Evolutionary conservation across 225 moss, liverwort and hornwort species (phyloP), one percentile per base, ranked within the genome.

Genomic region (Climacium dendroides): DNA sequence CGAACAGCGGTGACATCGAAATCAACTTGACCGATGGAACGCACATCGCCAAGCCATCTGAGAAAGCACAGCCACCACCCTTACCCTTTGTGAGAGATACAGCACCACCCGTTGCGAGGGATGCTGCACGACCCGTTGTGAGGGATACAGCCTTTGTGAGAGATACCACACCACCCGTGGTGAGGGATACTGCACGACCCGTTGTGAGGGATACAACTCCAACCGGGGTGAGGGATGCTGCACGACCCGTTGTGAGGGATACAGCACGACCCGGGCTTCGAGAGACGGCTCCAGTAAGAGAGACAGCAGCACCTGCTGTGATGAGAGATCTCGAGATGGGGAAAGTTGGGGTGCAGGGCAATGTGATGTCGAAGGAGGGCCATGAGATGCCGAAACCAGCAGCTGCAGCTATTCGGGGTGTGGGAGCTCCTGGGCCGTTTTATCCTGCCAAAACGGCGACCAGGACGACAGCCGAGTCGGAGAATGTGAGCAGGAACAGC

Each of bases 1-100:
- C 54, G 60, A 85, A 83, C 70, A 90, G 88, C 8, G 88, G 89
- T 22, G 90, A 91, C 87, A 90, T 93, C 62, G 93, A 91, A 47
- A 93, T 93, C 83, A 93, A 93, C 83, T 65, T 91, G 61, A 85
- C 87, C 52, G 91, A 93, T 80, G 93, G 91, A 22, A 85, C 82
- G 4, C 89, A 39, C 75, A 74, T 89, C 26, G 63, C 82, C 4
- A 89, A 83, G 83, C 88, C 82, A 41, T 41, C 87, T 9, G 78
- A 66, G 19, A 61, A 61, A 50, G 62, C 61, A 13, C 50, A 52
- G 71, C 34, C 87, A 60, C 72, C 69, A 19, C 63, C 58, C 3
- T 55, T 66, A 19, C 77, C 69, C 5, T 32, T 65, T 41, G 76
- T 76, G 55, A 77, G 67, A 45, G 79, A 79, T 57, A 18, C 48